phyloP scores from a whole-genome alignment of 768 basidiomycete species.

The Calvatia gigantea region DNA sequence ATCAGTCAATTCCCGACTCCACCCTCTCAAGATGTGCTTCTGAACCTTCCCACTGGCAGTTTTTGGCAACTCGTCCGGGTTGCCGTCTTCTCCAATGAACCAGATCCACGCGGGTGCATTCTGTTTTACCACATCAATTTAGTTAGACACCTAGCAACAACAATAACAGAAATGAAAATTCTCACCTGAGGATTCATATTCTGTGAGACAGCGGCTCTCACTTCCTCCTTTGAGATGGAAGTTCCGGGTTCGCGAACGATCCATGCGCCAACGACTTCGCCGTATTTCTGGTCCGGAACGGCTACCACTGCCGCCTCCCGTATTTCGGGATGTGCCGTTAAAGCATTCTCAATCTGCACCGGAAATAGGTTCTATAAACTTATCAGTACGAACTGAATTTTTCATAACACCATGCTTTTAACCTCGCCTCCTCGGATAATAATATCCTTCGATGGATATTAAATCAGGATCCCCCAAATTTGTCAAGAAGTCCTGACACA shows the following conservation, averaged over 20 bases:
- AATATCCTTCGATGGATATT: slow-evolving; percentile 50
- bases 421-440: slow-evolving; percentile 88
- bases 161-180: slow-evolving; percentile 3
- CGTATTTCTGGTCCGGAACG: slow-evolving; percentile 64
- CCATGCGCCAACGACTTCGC: slow-evolving; percentile 83
- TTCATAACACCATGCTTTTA: slow-evolving; percentile 8
- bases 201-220: slow-evolving; percentile 49
- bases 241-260: slow-evolving; percentile 49
- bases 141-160: slow-evolving; percentile 3
- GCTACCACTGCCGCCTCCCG: slow-evolving; percentile 72
- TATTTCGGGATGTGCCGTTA: slow-evolving; percentile 53
- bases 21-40: slow-evolving; percentile 73
- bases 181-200: slow-evolving; percentile 79
- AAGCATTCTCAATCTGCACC: slow-evolving; percentile 77
- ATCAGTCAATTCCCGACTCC: slow-evolving; percentile 56
- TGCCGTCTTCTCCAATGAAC: slow-evolving; percentile 70
- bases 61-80: slow-evolving; percentile 62
- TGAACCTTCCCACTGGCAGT: slow-evolving; percentile 86
- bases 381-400: neutral
- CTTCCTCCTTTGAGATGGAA: slow-evolving; percentile 43
- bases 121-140: slow-evolving; percentile 38
- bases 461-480: neutral
- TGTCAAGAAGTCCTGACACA: neutral
- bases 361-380: slow-evolving; percentile 71
- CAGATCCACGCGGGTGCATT: slow-evolving; percentile 82